Evolutionary conservation across 176 grass and related monocot genomes (phyloP), one percentile per base, ranked within the genome.

Genomic region (Musa itinerans): DNA sequence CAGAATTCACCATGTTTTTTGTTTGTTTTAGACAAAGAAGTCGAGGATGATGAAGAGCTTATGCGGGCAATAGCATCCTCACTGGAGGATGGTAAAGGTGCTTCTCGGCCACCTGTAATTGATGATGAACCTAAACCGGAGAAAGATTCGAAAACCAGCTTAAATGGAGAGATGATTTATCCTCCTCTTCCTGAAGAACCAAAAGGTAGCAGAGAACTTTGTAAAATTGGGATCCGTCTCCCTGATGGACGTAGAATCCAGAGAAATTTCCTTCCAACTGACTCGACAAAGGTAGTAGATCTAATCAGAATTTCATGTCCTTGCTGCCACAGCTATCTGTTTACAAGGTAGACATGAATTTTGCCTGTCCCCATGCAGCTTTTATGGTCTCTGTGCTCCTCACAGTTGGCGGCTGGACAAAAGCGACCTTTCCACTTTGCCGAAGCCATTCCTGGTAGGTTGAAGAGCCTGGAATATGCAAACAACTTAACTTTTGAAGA

Each of bases 111-210:
- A 57, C 56, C 73, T 21, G 50, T 73, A 15, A 51, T 59, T 0
- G 54, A 85, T 71, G 82, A 88, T 14, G 56, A 68, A 68, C 56
- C 59, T 69, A 61, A 83, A 63, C 68, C 68, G 0, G 79, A 81
- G 73, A 82, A 77, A 78, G 71, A 81, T 55, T 52, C 19, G 9
- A 80, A 83, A 20, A 63, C 83, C 8, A 89, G 69, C 69, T 69
- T 81, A 57, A 84, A 78, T 51, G 76, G 68, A 22, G 89, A 88
- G 83, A 66, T 52, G 7, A 82, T 80, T 13, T 92, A 95, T 68
- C 96, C 88, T 78, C 83, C 83, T 54, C 91, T 99, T 17, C 91
- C 86, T 16, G 89, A 92, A 57, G 91, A 99, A 68, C 91, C 96
- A 34, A 87, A 91, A 48, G 87, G 85, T 78, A 83, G 81, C 63